phyloP scores from a whole-genome alignment of 345 rosid species.

The Camelina neglecta region DNA sequence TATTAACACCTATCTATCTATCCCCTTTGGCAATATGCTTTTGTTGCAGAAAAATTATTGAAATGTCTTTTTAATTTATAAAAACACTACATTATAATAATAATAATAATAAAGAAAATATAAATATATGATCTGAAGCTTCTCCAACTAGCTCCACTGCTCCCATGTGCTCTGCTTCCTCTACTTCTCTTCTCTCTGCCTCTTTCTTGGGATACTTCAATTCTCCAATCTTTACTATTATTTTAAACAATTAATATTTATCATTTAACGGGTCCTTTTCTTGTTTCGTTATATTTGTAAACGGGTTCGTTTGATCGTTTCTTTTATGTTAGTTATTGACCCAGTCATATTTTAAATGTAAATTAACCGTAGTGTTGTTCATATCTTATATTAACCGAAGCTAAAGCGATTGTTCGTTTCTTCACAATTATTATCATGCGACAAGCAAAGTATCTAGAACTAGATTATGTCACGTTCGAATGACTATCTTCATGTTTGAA shows the following conservation, averaged over 20 bases:
- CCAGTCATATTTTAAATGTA: constrained; percentile 9
- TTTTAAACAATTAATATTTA: neutral
- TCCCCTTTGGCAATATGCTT: constrained; percentile 48
- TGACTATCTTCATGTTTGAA: neutral
- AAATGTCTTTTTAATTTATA: neutral
- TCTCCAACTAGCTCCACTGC: constrained; percentile 76
- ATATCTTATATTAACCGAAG: neutral
- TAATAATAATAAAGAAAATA: constrained; percentile 1
- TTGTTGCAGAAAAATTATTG: constrained; percentile 44
- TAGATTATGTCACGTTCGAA: neutral
- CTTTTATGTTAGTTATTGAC: constrained; percentile 24
- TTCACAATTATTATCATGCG: constrained; percentile 9
- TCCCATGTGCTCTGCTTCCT: constrained; percentile 77
- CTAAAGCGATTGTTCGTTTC: neutral
- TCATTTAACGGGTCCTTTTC: neutral
- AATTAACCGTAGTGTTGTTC: constrained; percentile 2
- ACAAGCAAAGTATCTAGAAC: constrained; percentile 5
- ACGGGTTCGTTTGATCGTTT: neutral
- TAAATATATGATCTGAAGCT: constrained; percentile 59
- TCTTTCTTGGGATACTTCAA: constrained; percentile 42
- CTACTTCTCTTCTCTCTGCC: constrained; percentile 40
- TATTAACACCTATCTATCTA: constrained; percentile 39
- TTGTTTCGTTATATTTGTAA: neutral
- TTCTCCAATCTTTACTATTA: constrained; percentile 33
- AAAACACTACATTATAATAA: neutral